Conservation (phyloP, 768 basidiomycete species). For the Cystofilobasidium ferigula region DNA sequence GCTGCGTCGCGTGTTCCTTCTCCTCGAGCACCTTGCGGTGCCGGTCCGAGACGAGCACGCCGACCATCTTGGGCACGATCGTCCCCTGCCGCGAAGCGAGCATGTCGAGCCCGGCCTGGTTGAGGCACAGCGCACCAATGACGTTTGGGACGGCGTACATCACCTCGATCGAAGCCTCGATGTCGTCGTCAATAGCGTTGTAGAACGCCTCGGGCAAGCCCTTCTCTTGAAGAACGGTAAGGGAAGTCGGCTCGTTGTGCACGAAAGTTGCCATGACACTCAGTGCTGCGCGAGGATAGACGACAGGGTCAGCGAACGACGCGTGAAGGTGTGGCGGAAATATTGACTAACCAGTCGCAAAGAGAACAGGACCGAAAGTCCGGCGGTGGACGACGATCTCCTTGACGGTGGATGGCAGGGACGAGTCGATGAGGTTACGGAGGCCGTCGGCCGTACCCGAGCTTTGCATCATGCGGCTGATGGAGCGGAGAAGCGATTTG, state of each 20-base stretch:
- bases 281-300: constrained; percentile 50
- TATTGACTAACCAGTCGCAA: constrained; percentile 74
- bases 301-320: neutral
- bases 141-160: constrained; percentile 89
- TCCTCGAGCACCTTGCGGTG: constrained; percentile 76
- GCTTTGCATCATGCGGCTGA: constrained; percentile 95
- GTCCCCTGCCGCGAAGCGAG: constrained; percentile 57
- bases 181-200: constrained; percentile 64
- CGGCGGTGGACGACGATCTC: constrained; percentile 71
- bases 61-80: constrained; percentile 74
- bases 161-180: constrained; percentile 82
- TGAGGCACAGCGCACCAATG: constrained; percentile 89
- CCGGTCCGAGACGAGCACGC: constrained; percentile 71
- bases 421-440: constrained; percentile 82
- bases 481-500: constrained; percentile 78
- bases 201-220: constrained; percentile 83
- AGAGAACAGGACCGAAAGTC: constrained; percentile 74
- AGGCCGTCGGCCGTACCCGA: constrained; percentile 81
- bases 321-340: constrained; percentile 15
- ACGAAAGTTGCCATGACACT: constrained; percentile 94
- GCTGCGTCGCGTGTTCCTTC: constrained; percentile 78
- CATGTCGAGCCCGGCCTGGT: constrained; percentile 74
- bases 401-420: constrained; percentile 71
- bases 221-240: constrained; percentile 83
- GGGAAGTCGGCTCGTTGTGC: constrained; percentile 94